Percentiles rank a stretch among this genome's conserved stretches.
Conservation (phyloP, 768 basidiomycete species). For the Rhizopogon vulgaris region DNA sequence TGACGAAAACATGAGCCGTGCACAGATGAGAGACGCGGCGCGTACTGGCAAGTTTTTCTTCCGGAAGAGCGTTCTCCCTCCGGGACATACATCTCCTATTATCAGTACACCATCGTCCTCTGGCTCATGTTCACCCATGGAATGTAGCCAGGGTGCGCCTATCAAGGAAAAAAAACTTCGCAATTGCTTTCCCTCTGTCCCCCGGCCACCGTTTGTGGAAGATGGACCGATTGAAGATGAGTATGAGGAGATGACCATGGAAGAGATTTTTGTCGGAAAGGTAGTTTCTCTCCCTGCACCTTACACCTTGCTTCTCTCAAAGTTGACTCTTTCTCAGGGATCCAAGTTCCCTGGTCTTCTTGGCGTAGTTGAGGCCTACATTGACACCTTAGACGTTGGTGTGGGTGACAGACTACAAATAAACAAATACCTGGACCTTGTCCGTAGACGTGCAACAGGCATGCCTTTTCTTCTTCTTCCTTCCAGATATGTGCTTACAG, state of each 20-base stretch:
- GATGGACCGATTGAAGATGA: constrained; percentile 67
- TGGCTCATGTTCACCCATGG: constrained; percentile 29
- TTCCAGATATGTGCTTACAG: constrained; percentile 4
- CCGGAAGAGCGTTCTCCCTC: constrained; percentile 76
- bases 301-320: background rate
- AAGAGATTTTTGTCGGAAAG: constrained; percentile 95
- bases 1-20: constrained; percentile 92
- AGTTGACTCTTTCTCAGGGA: constrained; percentile 35
- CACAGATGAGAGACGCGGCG: constrained; percentile 79
- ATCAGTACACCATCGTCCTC: constrained; percentile 44
- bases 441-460: constrained; percentile 80
- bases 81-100: constrained; percentile 29
- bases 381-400: constrained; percentile 80
- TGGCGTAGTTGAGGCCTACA: constrained; percentile 74
- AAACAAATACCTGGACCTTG: constrained; percentile 70
- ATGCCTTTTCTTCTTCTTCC: constrained; percentile 15
- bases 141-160: constrained; percentile 27
- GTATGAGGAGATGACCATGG: constrained; percentile 87
- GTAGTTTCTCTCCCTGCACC: constrained; percentile 30
- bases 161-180: constrained; percentile 60
- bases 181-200: constrained; percentile 62
- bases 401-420: constrained; percentile 54
- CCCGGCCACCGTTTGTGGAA: constrained; percentile 41
- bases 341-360: constrained; percentile 73
- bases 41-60: constrained; percentile 79